Base-by-base conservation (phyloP, 1,284 basidiomycete genomes). In the Marasmius fiardii region DNA sequence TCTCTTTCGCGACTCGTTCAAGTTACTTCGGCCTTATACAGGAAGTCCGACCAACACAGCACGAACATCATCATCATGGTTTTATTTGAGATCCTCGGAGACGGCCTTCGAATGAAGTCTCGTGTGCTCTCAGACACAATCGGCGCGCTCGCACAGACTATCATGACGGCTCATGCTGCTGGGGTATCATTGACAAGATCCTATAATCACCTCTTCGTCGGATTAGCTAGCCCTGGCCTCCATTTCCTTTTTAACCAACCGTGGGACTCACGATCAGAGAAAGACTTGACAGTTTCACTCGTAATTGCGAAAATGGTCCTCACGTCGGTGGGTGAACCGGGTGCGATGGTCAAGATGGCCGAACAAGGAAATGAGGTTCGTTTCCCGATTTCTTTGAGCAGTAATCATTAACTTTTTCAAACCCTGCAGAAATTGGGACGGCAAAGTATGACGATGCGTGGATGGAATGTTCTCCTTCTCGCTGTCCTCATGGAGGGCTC, bases 391-490 rank as follows among this genome's bases (percentile, higher is more conserved):
- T 53, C 23, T 43, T 52, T 59, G 31, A 47, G 53, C 39, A 52
- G 64, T 43, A 58, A 60, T 18, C 24, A 33, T 8, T 14, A n/a
- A 20, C 28, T 28, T 23, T 43, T 33, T 48, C n/a, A n/a, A n/a
- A n/a, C n/a, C n/a, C n/a, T 20, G 43, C 53, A 83, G 80, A 78
- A 72, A 69, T 61, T 63, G 4, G 60, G 68, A 1, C 71, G 71
- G 45, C 61, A 65, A 18, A 65, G 67, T 50, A 66, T 80, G 54
- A 70, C 68, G 41, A 69, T 87, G 5, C 78, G 83, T 14, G 72
- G 79, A 4, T 90, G 87, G 87, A 88, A 86, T 64, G 67, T 86
- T 39, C 64, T 89, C 18, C 67, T 78, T 0, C 67, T 88, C 16
- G 76, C 79, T 1, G 79, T 80, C 0, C 68, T 88, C 31, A 68